Percentiles rank a stretch among this genome's conserved stretches.
phyloP scores from a whole-genome alignment of 352 stramenopile species.

The Phytophthora syringae region DNA sequence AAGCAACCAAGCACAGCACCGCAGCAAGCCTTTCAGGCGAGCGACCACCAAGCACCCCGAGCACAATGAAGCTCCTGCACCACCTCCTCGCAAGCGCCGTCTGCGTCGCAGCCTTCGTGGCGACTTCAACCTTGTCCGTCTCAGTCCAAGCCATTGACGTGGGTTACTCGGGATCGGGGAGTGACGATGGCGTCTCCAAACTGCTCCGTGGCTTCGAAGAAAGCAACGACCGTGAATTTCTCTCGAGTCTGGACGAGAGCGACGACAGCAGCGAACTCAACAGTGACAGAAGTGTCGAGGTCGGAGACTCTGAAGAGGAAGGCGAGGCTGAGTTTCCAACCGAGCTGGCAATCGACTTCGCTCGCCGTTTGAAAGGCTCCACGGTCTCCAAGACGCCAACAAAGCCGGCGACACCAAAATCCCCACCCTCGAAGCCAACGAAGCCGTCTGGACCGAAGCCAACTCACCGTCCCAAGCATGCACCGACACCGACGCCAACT shows the following conservation, averaged over 20 bases:
- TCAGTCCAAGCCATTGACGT: neutral
- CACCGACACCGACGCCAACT: neutral
- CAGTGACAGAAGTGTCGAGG: neutral
- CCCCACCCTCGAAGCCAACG: too few species aligned
- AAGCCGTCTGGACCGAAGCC: too few species aligned
- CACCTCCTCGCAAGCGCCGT: constrained; percentile 10
- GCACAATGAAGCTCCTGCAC: constrained; percentile 10
- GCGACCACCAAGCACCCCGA: too few species aligned
- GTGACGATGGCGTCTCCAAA: neutral
- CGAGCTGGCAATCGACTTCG: too few species aligned
- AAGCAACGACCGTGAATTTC: neutral
- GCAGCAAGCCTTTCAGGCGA: neutral
- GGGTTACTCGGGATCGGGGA: neutral
- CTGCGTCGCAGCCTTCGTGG: constrained; percentile 1
- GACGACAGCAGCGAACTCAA: neutral
- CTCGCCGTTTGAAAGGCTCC: too few species aligned
- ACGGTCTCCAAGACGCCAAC: too few species aligned
- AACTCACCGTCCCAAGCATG: too few species aligned
- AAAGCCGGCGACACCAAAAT: too few species aligned
- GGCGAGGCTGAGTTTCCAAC: too few species aligned
- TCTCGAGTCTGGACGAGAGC: neutral
- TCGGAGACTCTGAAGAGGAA: too few species aligned
- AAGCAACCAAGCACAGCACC: too few species aligned
- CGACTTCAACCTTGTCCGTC: neutral
- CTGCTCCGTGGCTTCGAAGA: neutral